Evolutionary conservation across 257 asterid genomes (phyloP).

Genomic region (Solanum raphanifolium): DNA sequence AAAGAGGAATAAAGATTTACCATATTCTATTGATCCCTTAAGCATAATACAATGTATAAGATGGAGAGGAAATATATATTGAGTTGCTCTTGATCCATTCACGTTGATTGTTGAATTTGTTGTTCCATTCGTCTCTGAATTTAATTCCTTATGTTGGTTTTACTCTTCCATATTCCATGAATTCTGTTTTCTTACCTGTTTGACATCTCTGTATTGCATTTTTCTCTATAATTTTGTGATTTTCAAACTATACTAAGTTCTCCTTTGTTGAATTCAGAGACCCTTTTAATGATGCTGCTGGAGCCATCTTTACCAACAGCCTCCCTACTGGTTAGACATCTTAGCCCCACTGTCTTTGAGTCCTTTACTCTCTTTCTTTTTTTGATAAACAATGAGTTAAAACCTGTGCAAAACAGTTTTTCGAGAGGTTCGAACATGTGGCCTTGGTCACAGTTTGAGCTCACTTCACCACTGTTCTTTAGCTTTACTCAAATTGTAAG

Average conservation of each 20-base stretch:
- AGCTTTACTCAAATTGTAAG: not conserved
- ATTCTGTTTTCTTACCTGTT: not conserved
- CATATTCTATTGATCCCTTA: not conserved
- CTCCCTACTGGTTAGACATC: constrained; percentile 43
- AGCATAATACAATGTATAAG: not conserved
- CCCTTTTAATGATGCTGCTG: constrained; percentile 43
- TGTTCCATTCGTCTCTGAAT: not conserved
- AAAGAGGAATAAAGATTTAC: not conserved
- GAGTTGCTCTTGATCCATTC: not conserved
- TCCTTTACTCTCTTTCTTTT: not conserved
- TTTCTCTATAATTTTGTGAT: not conserved
- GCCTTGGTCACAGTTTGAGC: not conserved
- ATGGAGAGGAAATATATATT: not conserved
- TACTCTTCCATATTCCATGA: not conserved
- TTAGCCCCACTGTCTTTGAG: not conserved
- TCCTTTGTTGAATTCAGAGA: constrained; percentile 22
- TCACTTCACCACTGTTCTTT: not conserved
- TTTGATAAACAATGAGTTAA: not conserved
- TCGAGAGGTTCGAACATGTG: not conserved
- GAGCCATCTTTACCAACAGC: constrained; percentile 41
- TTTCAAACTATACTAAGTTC: not conserved
- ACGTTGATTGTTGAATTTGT: not conserved
- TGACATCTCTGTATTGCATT: not conserved
- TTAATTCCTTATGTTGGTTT: not conserved
- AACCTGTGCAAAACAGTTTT: not conserved